Evolutionary conservation across 2,329 filamentous ascomycete species (phyloP), one percentile per base, ranked within the genome.

Genomic region (Nemania sp.): DNA sequence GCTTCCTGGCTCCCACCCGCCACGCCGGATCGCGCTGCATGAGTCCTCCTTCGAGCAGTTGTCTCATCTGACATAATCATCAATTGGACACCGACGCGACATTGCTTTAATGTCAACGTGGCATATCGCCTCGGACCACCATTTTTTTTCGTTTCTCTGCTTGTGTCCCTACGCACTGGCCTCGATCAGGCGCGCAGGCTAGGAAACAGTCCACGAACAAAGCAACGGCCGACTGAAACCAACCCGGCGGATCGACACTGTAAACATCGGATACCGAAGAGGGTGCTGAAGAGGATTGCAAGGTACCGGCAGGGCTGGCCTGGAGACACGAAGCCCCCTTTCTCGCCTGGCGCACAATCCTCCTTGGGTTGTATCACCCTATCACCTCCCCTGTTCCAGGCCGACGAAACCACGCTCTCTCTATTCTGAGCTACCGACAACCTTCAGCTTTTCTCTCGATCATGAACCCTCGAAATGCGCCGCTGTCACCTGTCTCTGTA

Each of bases 401-500:
- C 55, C 56, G 57, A 49, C 64, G 46, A 57, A 53, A 35, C 39
- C 42, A 56, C 65, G 54, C 51, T 54, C 60, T 55, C 51, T 54
- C 60, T 67, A 61, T 48, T 62, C 56, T 64, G 40, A 13, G 25
- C 25, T 45, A 57, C 32, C 56, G 17, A 52, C 48, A 55, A 45
- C 58, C 47, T 59, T 54, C 54, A n/a, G 42, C 39, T 58, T 43
- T 54, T 47, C 25, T 48, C 55, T 54, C 54, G 59, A 84, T 76
- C 79, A 90, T 91, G 88, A 90, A 86, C 80, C 84, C 81, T 74
- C 85, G 85, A 79, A 87, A 90, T 84, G 88, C 86, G 79, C 88
- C 89, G 74, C 82, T 93, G 75, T 93, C 91, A 73, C 91, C 91
- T 73, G 84, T 92, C 75, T 95, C 91, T 78, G 80, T 90, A 82